Evolutionary conservation across 768 basidiomycete species (phyloP), one percentile per base, ranked within the genome.

Genomic region (Kwoniella europaea): DNA sequence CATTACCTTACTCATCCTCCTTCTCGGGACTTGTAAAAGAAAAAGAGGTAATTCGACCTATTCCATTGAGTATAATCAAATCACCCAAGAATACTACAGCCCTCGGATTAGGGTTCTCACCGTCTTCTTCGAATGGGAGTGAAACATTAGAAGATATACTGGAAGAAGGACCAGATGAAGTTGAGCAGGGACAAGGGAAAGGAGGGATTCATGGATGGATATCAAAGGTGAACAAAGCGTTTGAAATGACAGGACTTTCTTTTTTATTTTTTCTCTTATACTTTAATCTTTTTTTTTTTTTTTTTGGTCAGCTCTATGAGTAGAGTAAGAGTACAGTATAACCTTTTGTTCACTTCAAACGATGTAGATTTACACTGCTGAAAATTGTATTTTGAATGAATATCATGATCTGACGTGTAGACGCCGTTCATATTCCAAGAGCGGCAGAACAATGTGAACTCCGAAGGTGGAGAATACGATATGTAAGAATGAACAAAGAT

Each of bases 41-140:
- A n/a, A 43, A 12, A 10, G 59, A 61, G 43, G 18, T 43, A 12
- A 61, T 27, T n/a, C 10, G 59, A 61, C 59, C 59, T 44, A 61
- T 61, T 10, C 59, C 59, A 44, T 61, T 61, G 42, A 61, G 59
- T 61, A 61, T 61, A 18, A 27, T 61, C 42, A 61, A 44, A 43
- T 61, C 59, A 44, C 42, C 59, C 18, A 61, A 61, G 41, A 41
- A 61, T 20, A 15, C 59, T 16, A 58, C 12, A 12, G 42, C 18
- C 6, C 35, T 35, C 18, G 46, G 46, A 18, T 50, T 13, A 15
- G 46, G 46, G 13, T 42, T 61, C 59, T 61, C 59, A 43, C 59
- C 59, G 1, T 43, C 18, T n/a, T 61, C 18, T n/a, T 61, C 59
- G 22, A 44, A 61, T 44, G 41, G 42, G 35, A 43, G 41, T 20